Percentiles rank a stretch among this genome's conserved stretches.
Conservation (phyloP, 768 basidiomycete genomes). For the Austroboletus eburneus region DNA sequence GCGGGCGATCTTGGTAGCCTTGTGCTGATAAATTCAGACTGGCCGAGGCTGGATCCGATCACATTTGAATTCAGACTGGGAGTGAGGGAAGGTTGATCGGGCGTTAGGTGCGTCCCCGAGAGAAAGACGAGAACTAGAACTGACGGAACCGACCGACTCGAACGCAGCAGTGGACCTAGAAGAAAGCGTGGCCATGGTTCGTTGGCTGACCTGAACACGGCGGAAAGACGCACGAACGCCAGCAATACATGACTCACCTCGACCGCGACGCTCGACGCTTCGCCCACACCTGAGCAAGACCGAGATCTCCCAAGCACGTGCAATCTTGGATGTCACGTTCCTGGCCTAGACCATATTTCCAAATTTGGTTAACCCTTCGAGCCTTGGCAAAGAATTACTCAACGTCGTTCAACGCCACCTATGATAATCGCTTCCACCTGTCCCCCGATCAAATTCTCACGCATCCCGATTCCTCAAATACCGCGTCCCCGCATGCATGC, state of each 20-base stretch:
- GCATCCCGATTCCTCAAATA: too few species aligned
- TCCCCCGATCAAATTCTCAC: constrained; percentile 10
- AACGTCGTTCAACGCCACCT: too few species aligned
- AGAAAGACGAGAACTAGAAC: not conserved
- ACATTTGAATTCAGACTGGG: constrained; percentile 22
- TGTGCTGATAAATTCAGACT: constrained; percentile 18
- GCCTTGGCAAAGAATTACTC: not conserved
- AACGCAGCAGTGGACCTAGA: too few species aligned
- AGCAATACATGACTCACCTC: not conserved
- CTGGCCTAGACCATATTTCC: not conserved
- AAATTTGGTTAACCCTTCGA: not conserved
- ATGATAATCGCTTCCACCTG: too few species aligned
- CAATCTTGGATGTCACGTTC: too few species aligned
- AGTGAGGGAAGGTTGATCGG: not conserved
- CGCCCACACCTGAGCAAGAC: too few species aligned
- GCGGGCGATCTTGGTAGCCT: not conserved
- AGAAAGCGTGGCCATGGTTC: not conserved
- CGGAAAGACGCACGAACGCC: too few species aligned
- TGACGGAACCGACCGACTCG: not conserved
- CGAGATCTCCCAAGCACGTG: too few species aligned
- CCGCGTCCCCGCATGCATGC: not conserved
- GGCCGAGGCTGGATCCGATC: constrained; percentile 15
- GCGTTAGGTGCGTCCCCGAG: constrained; percentile 17
- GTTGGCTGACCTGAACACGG: too few species aligned
- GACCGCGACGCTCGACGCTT: too few species aligned